Evolutionary conservation across 108 stramenopile species (phyloP), one percentile per base, ranked within the genome.

Genomic region (Epithemia pelagica): DNA sequence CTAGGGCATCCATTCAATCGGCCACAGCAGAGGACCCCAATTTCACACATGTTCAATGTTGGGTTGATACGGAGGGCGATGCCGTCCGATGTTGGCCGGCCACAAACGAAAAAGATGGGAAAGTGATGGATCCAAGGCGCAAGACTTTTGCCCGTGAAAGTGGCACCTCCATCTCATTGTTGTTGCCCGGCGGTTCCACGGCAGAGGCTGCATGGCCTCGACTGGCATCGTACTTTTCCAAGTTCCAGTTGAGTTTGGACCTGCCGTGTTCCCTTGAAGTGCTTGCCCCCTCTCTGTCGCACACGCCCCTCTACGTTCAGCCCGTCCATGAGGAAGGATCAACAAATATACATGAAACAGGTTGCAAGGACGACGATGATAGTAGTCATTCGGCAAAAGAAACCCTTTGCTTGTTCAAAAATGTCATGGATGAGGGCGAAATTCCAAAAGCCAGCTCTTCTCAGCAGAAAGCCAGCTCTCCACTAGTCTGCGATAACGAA

Each of bases 261-360:
- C 71, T 94, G 15, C 56, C 74, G 1, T 90, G 87, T 62, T 81
- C 86, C 58, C 66, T 94, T 8, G 87, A 94, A 69, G 88, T 94
- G 15, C 56, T 83, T 59, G 92, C 92, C 7, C 89, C 89, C 31
- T 76, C 81, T 0, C 65, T 94, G 28, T 80, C 76, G 15, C 65
- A 30, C 21, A 53, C 74, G 23, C 92, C 92, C 0, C 52, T 94
- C 23, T 82, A 73, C 62, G 69, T 91, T 64, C 79, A 80, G 32
- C 77, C 84, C 21, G 63, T n/a, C 10, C 33, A 61, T 5, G 32
- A 27, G 10, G 51, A 52, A 69, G 46, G 19, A 27, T 24, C 32
- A 21, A 27, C 56, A 72, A 58, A 59, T 75, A 72, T 51, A 58
- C 28, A 62, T 68, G 22, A 59, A 65, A 18, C 26, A 58, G 24